Base-by-base conservation (phyloP, 768 basidiomycete species). In the Galerina sulciceps region DNA sequence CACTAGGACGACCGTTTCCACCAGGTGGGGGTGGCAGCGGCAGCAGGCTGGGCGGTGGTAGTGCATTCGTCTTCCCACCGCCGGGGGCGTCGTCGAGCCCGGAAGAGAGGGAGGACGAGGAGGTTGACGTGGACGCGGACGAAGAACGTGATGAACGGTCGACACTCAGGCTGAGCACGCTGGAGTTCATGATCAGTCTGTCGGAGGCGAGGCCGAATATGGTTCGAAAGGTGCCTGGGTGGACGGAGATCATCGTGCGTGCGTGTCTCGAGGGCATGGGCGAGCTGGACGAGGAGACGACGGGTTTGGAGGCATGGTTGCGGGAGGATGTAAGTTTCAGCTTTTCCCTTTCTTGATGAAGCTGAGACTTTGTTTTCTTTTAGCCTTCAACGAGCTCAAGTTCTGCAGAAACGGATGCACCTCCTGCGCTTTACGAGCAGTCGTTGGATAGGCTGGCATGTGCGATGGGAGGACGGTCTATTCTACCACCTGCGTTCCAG, bases 161-260 rank as follows among this genome's bases (percentile, higher is more conserved):
- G 40, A 87, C 88, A 17, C 79, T 92, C 31, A 79, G 92, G 10
- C 83, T 87, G 52, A 84, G 86, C 0, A 90, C 91, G 9, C 74
- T 94, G 10, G 94, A 96, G 71, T 85, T 96, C 52, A 88, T 96
- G 85, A 79, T 95, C 53, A 85, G 84, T 11, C 72, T 96, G n/a
- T 85, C 83, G 26, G 93, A 96, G 71, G 84, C 90, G 2, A 79
- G 81, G 36, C 87, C 91, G 0, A 73, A 75, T 4, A 88, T 93
- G 84, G 90, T 89, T 6, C 79, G 81, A 62, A 80, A 85, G 40
- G 83, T 86, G 0, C 79, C 82, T 20, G 90, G 87, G 0, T 94
- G 91, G 91, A 85, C 86, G 1, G 79, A 78, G 8, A 79, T 85
- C 14, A 73, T 92, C 38, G 88, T 94, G 0, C 77, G 89, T 2